phyloP scores from a whole-genome alignment of 352 stramenopile species.

The Lagenidium giganteum region DNA sequence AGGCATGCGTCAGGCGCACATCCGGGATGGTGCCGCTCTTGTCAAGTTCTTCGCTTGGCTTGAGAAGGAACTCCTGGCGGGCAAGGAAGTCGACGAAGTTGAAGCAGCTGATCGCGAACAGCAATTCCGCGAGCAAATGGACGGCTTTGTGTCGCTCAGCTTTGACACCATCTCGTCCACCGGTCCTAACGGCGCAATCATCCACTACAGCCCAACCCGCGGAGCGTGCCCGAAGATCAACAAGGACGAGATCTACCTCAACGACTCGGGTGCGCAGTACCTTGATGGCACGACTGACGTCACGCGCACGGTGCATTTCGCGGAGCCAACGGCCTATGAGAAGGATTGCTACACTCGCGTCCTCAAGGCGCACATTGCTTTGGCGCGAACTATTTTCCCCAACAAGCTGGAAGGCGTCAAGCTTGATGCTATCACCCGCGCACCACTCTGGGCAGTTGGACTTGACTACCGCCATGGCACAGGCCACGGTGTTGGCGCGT shows the following conservation, averaged over 20 bases:
- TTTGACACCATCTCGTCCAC: constrained; percentile 97
- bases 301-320: constrained; percentile 98
- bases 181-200: constrained; percentile 94
- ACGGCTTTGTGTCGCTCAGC: constrained; percentile 85
- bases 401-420: constrained; percentile 90
- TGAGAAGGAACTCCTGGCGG: constrained; percentile 49
- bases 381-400: constrained; percentile 79
- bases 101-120: constrained; percentile 88
- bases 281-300: constrained; percentile 97
- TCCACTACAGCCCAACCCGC: constrained; percentile 86
- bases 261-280: constrained; percentile 98
- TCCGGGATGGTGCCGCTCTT: constrained; percentile 92
- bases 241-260: constrained; percentile 90
- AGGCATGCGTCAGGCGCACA: constrained; percentile 90
- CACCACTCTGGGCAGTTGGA: constrained; percentile 89
- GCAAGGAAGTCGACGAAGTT: constrained; percentile 53
- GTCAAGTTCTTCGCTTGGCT: constrained; percentile 92
- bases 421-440: constrained; percentile 93
- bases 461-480: constrained; percentile 98
- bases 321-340: constrained; percentile 83
- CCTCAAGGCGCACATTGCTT: constrained; percentile 94
- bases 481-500: constrained; percentile 93
- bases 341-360: constrained; percentile 94
- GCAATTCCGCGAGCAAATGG: constrained; percentile 63
- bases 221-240: constrained; percentile 80